phyloP scores from a whole-genome alignment of 2,329 filamentous ascomycete genomes.

The Blastomyces emzantsi region DNA sequence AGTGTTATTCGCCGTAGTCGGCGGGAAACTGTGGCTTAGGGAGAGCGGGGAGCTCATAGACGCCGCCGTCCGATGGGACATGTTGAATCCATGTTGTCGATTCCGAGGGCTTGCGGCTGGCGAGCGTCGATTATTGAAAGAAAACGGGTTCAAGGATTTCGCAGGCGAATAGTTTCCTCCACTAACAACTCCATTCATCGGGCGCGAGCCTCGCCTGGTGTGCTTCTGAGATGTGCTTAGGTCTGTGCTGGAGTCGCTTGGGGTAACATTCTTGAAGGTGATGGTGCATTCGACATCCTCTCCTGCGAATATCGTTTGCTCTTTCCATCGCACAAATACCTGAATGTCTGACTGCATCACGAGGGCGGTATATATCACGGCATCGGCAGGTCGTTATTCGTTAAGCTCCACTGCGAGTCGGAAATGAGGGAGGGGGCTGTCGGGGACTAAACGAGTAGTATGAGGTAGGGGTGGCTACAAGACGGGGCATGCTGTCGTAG shows the following conservation, averaged over 20 bases:
- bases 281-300: conserved; percentile 94
- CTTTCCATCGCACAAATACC: conserved; percentile 91
- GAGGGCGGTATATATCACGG: conserved; percentile 7
- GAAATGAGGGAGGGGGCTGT: conserved; percentile 6
- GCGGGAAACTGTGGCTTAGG: conserved; percentile 34
- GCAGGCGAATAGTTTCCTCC: conserved; percentile 33
- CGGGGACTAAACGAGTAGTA: conserved; percentile 11
- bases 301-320: conserved; percentile 90
- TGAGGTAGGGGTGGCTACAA: conserved; percentile 13
- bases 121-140: conserved; percentile 31
- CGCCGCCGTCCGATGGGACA: conserved; percentile 31
- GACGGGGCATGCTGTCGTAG: conserved; percentile 25
- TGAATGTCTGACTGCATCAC: conserved; percentile 62
- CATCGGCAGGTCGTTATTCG: conserved; percentile 6
- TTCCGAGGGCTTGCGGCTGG: conserved; percentile 24
- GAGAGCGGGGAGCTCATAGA: conserved; percentile 34
- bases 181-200: conserved; percentile 26
- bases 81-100: conserved; percentile 21
- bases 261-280: conserved; percentile 79
- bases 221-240: conserved; percentile 25
- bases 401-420: conserved; percentile 3
- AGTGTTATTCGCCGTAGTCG: conserved; percentile 16
- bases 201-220: conserved; percentile 32
- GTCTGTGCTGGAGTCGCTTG: conserved; percentile 32
- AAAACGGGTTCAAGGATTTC: conserved; percentile 31